These are phyloP conservation scores for Silene latifolia DNA, from an alignment of 148 eudicot species.

Conservation along the genomic window DNA sequence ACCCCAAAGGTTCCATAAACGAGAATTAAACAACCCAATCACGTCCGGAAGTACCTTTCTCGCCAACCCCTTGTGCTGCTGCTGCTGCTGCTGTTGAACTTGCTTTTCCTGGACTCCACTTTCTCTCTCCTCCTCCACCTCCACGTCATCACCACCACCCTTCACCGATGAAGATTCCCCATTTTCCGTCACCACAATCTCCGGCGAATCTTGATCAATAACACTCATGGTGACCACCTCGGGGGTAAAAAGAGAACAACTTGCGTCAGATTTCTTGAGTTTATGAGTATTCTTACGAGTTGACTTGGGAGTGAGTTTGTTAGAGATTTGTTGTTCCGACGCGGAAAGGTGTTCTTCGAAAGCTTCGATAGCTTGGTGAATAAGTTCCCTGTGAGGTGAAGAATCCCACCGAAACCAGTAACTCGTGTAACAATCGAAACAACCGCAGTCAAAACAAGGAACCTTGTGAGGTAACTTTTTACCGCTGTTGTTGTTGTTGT, in stretches of 20 bases:
- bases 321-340: conserved; percentile 26
- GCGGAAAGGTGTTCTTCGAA: conserved; percentile 51
- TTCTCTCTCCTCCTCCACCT: conserved; percentile 21
- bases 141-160: conserved; percentile 14
- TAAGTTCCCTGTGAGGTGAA: conserved; percentile 58
- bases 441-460: conserved; percentile 53
- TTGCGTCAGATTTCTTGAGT: background rate
- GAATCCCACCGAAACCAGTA: conserved; percentile 75
- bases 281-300: conserved; percentile 13
- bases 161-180: background rate
- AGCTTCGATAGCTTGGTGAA: conserved; percentile 70
- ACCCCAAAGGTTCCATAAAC: conserved; percentile 81
- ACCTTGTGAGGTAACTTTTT: conserved; percentile 25
- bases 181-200: background rate
- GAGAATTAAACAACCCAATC: conserved; percentile 63
- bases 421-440: conserved; percentile 61
- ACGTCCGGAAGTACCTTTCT: conserved; percentile 83
- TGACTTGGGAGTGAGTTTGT: conserved; percentile 10
- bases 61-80: conserved; percentile 53
- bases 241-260: background rate
- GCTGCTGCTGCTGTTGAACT: conserved; percentile 7
- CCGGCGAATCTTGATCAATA: conserved; percentile 11
- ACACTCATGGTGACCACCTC: background rate
- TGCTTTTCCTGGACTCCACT: background rate
- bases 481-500: background rate